Evolutionary conservation across 768 basidiomycete genomes (phyloP).

Genomic region (Hortiboletus flavorubellus): DNA sequence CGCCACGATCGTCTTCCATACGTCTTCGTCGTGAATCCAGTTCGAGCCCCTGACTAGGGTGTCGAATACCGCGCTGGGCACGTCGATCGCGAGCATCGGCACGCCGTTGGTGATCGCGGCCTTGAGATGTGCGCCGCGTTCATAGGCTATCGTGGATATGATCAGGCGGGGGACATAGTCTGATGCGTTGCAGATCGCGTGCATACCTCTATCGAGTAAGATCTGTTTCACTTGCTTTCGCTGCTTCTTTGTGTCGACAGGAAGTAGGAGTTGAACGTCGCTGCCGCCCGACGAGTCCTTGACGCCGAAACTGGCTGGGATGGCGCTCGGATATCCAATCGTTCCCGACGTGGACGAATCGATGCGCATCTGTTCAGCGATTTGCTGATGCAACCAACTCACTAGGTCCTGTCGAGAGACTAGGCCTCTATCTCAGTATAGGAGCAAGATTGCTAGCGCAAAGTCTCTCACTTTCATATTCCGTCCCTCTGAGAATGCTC

Average conservation of each 20-base stretch:
- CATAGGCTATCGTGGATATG: conserved; percentile 48
- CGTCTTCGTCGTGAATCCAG: conserved; percentile 76
- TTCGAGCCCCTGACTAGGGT: conserved; percentile 49
- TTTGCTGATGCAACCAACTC: conserved; percentile 70
- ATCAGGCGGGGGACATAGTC: not conserved
- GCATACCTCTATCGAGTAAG: conserved; percentile 61
- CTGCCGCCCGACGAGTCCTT: conserved; percentile 36
- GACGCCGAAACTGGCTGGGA: conserved; percentile 30
- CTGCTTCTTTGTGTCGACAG: conserved; percentile 69
- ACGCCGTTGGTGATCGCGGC: conserved; percentile 55
- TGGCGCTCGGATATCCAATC: conserved; percentile 38
- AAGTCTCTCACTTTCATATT: conserved; percentile 58
- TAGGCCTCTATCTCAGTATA: conserved; percentile 33
- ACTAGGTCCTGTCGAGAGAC: conserved; percentile 68
- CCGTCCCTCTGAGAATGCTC: conserved; percentile 75
- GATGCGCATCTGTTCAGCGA: conserved; percentile 74
- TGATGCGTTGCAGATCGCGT: not conserved
- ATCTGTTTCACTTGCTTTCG: conserved; percentile 69
- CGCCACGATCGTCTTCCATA: conserved; percentile 58
- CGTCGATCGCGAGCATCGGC: conserved; percentile 72
- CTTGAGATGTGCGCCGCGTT: conserved; percentile 55
- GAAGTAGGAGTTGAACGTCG: conserved; percentile 63
- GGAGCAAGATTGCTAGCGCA: not conserved
- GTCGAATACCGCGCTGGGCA: conserved; percentile 59
- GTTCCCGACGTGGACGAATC: conserved; percentile 66